A percentile compares a stretch with the other conserved stretches of the same genome.
phyloP scores from a whole-genome alignment of 139 green algal genomes.

The Tetraselmis striata region DNA sequence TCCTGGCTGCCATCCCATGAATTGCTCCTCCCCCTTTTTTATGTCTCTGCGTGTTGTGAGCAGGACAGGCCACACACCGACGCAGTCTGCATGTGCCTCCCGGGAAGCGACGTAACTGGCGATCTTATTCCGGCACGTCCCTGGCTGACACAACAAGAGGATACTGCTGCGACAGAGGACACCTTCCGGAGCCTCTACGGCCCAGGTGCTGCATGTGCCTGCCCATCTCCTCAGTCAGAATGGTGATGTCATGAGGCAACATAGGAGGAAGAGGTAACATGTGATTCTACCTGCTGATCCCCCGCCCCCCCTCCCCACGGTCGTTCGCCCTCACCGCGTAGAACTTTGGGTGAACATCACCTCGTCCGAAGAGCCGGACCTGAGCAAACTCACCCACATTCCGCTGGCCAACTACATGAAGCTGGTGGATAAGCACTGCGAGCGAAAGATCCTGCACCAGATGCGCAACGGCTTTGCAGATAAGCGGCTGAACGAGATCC shows the following conservation, averaged over 20 bases:
- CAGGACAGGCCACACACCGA: neutral
- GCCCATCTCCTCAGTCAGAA: neutral
- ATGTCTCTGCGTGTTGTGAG: neutral
- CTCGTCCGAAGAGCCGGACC: neutral
- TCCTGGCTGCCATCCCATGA: no score
- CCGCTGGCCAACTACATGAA: neutral
- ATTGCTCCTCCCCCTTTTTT: neutral
- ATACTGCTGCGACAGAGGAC: neutral
- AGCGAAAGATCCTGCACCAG: neutral
- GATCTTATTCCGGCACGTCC: neutral
- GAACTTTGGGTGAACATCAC: neutral
- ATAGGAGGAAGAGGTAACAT: no score
- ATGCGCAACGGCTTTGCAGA: neutral
- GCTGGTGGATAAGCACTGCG: neutral
- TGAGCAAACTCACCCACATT: neutral
- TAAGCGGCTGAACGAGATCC: neutral
- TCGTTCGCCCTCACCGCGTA: no score
- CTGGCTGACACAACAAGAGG: neutral
- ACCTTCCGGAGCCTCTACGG: neutral
- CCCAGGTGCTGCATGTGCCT: neutral
- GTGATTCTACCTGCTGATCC: no score
- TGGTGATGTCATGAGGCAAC: neutral
- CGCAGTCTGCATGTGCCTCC: neutral
- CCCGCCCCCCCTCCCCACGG: no score
- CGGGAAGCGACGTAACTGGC: neutral